phyloP scores from a whole-genome alignment of 306 rosid genomes.

The Acacia acuminata region DNA sequence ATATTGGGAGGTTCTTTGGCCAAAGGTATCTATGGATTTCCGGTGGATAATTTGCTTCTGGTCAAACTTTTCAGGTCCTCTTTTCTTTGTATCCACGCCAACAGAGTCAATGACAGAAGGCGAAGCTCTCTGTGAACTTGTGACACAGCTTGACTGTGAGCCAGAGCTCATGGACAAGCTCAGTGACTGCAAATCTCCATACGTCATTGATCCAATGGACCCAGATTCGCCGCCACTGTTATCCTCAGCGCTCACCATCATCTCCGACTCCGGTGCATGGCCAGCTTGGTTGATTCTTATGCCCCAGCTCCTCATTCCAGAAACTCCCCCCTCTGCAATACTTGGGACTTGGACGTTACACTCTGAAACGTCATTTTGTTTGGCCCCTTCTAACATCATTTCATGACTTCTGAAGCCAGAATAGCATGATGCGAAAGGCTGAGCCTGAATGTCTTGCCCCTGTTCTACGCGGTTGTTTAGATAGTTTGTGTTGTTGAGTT shows the following conservation, averaged over 20 bases:
- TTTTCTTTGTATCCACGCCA: slow-evolving; percentile 58
- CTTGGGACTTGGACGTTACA: slow-evolving; percentile 44
- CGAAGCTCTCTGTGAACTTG: slow-evolving; percentile 50
- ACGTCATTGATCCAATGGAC: slow-evolving; percentile 43
- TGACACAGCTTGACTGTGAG: slow-evolving; percentile 70
- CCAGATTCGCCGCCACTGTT: slow-evolving; percentile 58
- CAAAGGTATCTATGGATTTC: slow-evolving; percentile 79
- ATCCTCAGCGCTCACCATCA: slow-evolving; percentile 42
- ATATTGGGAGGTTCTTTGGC: slow-evolving; percentile 84
- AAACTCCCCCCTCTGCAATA: slow-evolving; percentile 36
- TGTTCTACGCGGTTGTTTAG: slow-evolving; percentile 19
- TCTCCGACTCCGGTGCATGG: slow-evolving; percentile 38
- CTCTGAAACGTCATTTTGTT: slow-evolving; percentile 35
- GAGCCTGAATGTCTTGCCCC: slow-evolving; percentile 30
- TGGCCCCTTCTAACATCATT: slow-evolving; percentile 40
- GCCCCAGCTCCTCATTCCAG: slow-evolving; percentile 52
- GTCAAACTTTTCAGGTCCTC: slow-evolving; percentile 55
- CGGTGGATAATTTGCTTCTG: slow-evolving; percentile 65
- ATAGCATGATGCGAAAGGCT: slow-evolving; percentile 41
- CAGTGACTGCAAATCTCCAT: slow-evolving; percentile 62
- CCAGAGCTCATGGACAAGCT: slow-evolving; percentile 70
- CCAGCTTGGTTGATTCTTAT: slow-evolving; percentile 37
- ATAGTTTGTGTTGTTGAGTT: not conserved
- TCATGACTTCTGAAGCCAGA: slow-evolving; percentile 35
- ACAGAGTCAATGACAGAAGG: slow-evolving; percentile 38